phyloP scores from a whole-genome alignment of 2,329 filamentous ascomycete genomes.

The Pyrenophora teres region DNA sequence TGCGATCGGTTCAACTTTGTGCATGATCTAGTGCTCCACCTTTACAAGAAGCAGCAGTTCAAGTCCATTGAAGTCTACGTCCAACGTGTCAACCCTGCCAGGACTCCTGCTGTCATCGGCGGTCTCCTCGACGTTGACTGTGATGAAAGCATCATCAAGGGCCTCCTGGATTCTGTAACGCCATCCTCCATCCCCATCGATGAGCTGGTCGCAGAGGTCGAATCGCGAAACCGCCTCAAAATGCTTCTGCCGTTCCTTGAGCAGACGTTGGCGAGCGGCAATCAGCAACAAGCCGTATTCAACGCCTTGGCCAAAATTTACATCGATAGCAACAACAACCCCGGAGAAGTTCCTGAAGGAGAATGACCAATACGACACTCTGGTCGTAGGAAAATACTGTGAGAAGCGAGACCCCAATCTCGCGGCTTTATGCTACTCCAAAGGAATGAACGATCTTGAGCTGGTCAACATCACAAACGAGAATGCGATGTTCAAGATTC shows the following conservation, averaged over 20 bases:
- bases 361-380: constrained; percentile 93
- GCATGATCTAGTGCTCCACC: constrained; percentile 91
- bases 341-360: constrained; percentile 97
- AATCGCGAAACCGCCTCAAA: constrained; percentile 93
- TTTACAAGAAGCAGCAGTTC: constrained; percentile 99
- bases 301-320: constrained; percentile 99
- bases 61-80: constrained; percentile 98
- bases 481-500: constrained; percentile 99
- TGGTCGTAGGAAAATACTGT: constrained; percentile 94
- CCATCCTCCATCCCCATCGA: constrained; percentile 88
- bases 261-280: constrained; percentile 83
- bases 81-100: constrained; percentile 89
- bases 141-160: constrained; percentile 95
- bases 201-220: constrained; percentile 91
- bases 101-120: constrained; percentile 90
- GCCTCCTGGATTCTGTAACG: constrained; percentile 81
- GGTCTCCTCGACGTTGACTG: constrained; percentile 96
- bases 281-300: constrained; percentile 95
- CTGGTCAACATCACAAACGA: constrained; percentile 98
- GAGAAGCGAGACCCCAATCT: constrained; percentile 98
- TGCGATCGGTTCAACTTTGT: constrained; percentile 99
- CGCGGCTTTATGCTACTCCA: constrained; percentile 83
- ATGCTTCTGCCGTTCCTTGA: constrained; percentile 95
- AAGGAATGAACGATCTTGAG: constrained; percentile 96
- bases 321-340: constrained; percentile 98